A percentile compares a stretch with the other conserved stretches of the same genome.
Evolutionary conservation across 352 stramenopile genomes (phyloP).

Genomic region (Aphanomyces stellatus): DNA sequence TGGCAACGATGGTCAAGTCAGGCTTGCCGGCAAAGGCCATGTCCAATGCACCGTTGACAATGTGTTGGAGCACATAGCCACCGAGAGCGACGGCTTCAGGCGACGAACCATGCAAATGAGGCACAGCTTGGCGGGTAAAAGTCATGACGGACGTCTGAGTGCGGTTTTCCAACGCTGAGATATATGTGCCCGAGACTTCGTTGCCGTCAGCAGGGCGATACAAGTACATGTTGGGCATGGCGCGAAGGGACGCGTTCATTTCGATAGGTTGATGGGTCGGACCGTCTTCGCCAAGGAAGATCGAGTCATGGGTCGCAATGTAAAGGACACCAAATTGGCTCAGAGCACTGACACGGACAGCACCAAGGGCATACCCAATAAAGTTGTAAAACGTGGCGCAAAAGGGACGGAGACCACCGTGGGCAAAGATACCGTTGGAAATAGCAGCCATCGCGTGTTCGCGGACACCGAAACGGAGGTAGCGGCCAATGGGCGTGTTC

Average conservation of each 20-base stretch:
- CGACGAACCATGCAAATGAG: constrained; percentile 84
- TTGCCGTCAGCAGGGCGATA: constrained; percentile 97
- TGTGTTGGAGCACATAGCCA: constrained; percentile 72
- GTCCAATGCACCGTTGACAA: constrained; percentile 72
- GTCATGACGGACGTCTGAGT: constrained; percentile 91
- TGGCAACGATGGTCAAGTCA: constrained; percentile 91
- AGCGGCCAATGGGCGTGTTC: constrained; percentile 90
- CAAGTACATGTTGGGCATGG: constrained; percentile 98
- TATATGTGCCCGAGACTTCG: constrained; percentile 96
- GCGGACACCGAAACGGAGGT: constrained; percentile 97
- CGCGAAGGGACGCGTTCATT: constrained; percentile 92
- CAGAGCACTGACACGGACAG: constrained; percentile 92
- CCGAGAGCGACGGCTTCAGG: constrained; percentile 88
- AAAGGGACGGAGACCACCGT: constrained; percentile 95
- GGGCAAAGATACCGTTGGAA: constrained; percentile 97
- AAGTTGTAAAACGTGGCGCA: constrained; percentile 99
- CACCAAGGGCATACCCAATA: constrained; percentile 95
- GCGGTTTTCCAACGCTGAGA: constrained; percentile 71
- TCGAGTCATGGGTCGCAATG: constrained; percentile 99
- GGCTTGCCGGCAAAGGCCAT: constrained; percentile 54
- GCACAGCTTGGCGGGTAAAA: constrained; percentile 80
- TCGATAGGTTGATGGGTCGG: constrained; percentile 99
- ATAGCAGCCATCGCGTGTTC: constrained; percentile 99
- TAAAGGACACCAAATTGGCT: constrained; percentile 96
- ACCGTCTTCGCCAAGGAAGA: constrained; percentile 98